Conservation (phyloP, 192 early-diverging fungal genomes). For the Entomortierella parvispora region DNA sequence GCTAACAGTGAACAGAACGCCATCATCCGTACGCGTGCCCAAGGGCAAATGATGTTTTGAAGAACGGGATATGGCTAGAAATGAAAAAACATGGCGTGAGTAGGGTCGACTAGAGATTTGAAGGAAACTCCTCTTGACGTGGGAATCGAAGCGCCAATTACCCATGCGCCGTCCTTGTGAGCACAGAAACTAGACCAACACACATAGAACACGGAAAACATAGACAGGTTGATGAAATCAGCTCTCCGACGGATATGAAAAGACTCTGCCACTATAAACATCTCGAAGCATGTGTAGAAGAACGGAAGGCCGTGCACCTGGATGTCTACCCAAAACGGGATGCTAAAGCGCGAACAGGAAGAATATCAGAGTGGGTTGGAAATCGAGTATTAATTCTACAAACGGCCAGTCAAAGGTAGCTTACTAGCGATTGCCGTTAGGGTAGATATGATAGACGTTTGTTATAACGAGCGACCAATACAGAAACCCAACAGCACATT, state of each 20-base stretch:
- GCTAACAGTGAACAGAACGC: not conserved
- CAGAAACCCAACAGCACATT: constrained; percentile 11
- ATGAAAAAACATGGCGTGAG: not conserved
- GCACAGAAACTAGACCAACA: constrained; percentile 37
- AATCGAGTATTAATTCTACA: no score
- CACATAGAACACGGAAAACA: constrained; percentile 15
- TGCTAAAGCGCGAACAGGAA: not conserved
- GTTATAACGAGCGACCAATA: constrained; percentile 25
- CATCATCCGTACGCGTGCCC: constrained; percentile 18
- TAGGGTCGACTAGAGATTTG: not conserved
- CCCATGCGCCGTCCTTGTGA: constrained; percentile 38
- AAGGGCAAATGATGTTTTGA: constrained; percentile 17
- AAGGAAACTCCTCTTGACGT: no score
- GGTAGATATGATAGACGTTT: constrained; percentile 23
- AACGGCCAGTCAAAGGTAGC: not conserved
- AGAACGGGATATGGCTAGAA: constrained; percentile 40
- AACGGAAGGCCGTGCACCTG: constrained; percentile 43
- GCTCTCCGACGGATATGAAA: constrained; percentile 4
- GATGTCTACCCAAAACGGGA: constrained; percentile 36
- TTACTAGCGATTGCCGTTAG: constrained; percentile 39
- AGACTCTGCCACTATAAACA: constrained; percentile 27
- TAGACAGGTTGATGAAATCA: not conserved
- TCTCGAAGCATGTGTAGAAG: constrained; percentile 14
- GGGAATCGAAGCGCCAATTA: no score
- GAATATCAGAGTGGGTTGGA: not conserved